These are phyloP conservation scores for Nitzschia palea DNA, from an alignment of 108 stramenopile species.

Conservation along the genomic window DNA sequence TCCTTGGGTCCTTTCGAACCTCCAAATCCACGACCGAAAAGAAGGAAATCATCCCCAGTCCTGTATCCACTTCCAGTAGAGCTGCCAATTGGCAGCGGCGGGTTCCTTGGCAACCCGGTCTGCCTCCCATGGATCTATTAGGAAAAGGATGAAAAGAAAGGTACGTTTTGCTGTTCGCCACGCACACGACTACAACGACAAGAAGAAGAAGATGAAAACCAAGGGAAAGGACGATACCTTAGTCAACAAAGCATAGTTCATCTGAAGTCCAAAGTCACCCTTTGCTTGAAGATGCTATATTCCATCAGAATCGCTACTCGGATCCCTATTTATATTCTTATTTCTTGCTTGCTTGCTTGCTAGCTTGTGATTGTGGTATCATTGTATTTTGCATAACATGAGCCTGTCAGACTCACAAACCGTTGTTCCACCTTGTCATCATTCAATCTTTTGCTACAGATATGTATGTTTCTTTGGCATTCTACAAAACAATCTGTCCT, in stretches of 20 bases:
- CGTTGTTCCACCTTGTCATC: too few relatives aligned
- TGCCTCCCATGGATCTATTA: slow-evolving; percentile 15
- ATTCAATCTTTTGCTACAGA: too few relatives aligned
- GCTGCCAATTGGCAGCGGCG: slow-evolving; percentile 3
- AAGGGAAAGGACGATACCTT: slow-evolving; percentile 15
- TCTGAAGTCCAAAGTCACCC: slow-evolving; percentile 42
- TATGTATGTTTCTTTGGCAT: too few relatives aligned
- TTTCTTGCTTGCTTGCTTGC: too few relatives aligned
- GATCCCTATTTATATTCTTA: slow-evolving; percentile 31
- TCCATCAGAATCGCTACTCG: slow-evolving; percentile 48
- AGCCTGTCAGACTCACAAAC: too few relatives aligned
- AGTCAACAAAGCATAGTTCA: slow-evolving; percentile 35
- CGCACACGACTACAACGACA: slow-evolving; percentile 5
- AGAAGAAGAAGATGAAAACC: slow-evolving; percentile 17
- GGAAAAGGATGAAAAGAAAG: background rate
- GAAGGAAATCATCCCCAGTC: background rate
- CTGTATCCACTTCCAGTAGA: background rate
- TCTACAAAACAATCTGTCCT: too few relatives aligned
- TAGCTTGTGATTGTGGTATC: too few relatives aligned
- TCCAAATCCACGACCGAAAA: background rate
- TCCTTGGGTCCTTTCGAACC: background rate
- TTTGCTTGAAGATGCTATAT: slow-evolving; percentile 43
- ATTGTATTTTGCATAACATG: too few relatives aligned
- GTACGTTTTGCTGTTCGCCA: too few relatives aligned
- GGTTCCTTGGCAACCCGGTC: slow-evolving; percentile 22